Evolutionary conservation across 148 eudicot species (phyloP), one percentile per base, ranked within the genome.

Genomic region (Cornus controversa): DNA sequence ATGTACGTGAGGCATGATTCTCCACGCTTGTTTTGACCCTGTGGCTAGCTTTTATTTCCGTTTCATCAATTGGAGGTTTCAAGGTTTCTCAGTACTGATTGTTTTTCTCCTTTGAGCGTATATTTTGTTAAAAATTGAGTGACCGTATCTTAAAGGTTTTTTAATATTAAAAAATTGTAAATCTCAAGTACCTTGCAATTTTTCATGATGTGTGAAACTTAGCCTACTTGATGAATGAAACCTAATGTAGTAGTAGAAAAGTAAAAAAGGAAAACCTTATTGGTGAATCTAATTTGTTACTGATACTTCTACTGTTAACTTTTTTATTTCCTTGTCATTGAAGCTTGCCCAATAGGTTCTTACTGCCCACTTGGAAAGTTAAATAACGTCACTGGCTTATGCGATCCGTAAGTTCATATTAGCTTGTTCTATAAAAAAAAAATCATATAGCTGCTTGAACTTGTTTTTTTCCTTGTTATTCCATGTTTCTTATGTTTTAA

Each of bases 291-390:
- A 75, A 50, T n/a, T 79, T 57, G 28, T 73, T 67, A 65, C 66
- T 53, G 53, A 45, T 29, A 71, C n/a, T n/a, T n/a, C n/a, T 60
- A 13, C 42, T 36, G 10, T 72, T 29, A 71, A 40, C 5, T 40
- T 40, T 60, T 40, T 76, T 57, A 13, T 71, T 73, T 15, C 31
- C 71, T 64, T 78, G 63, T 81, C 71, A 70, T 72, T 88, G 81
- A 71, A 96, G 99, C 98, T 76, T 96, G 98, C 81, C 99, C 99
- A 9, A 74, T 93, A 80, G 99, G 99, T 67, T 84, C 99, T 67
- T 89, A 91, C 78, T 96, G 99, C 82, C 99, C 99, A 65, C 50
- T 69, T 29, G 93, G 98, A 69, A 85, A 75, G 24, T 92, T 93
- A 77, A 92, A 96, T 66, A 65, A 75, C 79, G 78, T 86, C n/a